A percentile compares a stretch with the other conserved stretches of the same genome.
Conservation (phyloP, 2,329 filamentous ascomycete genomes). For the Fusarium staphyleae region DNA sequence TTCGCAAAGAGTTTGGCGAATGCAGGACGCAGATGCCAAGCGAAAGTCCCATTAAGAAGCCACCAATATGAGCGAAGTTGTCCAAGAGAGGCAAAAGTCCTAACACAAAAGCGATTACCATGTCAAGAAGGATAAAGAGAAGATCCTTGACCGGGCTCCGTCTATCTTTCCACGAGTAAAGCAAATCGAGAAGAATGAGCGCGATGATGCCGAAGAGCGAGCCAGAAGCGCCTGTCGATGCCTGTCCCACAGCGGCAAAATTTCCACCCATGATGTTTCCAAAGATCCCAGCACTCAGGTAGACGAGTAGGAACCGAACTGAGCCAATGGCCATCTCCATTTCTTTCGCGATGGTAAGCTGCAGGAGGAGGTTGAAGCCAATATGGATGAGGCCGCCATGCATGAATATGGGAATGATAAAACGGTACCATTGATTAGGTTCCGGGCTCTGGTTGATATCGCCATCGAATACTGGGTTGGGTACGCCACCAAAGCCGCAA, state of each 20-base stretch:
- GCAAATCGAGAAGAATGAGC: conserved; percentile 83
- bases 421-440: conserved; percentile 96
- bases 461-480: conserved; percentile 68
- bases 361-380: conserved; percentile 91
- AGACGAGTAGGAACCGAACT: conserved; percentile 87
- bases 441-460: conserved; percentile 59
- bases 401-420: conserved; percentile 94
- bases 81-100: conserved; percentile 91
- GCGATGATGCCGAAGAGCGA: conserved; percentile 91
- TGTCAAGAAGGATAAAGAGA: conserved; percentile 84
- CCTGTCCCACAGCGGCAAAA: conserved; percentile 81
- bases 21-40: conserved; percentile 88
- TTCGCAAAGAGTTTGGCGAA: conserved; percentile 81
- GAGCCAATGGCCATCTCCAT: conserved; percentile 92
- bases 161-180: conserved; percentile 91
- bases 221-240: conserved; percentile 89
- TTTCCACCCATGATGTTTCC: conserved; percentile 96
- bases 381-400: conserved; percentile 96
- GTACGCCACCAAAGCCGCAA: conserved; percentile 82
- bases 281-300: conserved; percentile 91
- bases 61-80: conserved; percentile 97
- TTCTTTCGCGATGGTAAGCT: conserved; percentile 87
- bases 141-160: conserved; percentile 80
- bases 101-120: conserved; percentile 88
- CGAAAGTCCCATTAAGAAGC: conserved; percentile 89